phyloP scores from a whole-genome alignment of 2,329 filamentous ascomycete species.

The Xylariaceae sp. region DNA sequence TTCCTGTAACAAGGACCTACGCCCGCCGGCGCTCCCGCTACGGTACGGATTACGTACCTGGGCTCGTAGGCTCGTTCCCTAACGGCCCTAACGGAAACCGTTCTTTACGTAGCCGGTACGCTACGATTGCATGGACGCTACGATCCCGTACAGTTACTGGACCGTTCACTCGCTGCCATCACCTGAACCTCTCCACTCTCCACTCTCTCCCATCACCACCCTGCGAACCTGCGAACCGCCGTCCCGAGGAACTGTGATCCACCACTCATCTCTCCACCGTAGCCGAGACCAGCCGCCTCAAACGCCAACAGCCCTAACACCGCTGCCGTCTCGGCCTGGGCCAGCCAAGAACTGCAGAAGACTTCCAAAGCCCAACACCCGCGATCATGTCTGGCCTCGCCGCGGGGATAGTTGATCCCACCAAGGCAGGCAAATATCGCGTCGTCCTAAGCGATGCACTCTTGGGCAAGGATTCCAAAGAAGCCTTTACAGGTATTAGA shows the following conservation, averaged over 20 bases:
- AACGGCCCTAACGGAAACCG: no score
- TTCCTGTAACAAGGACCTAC: background rate
- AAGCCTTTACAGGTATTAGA: constrained; percentile 55
- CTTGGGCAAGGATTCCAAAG: constrained; percentile 50
- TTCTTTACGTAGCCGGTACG: no score
- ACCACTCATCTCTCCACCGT: constrained; percentile 10
- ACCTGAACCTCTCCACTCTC: background rate
- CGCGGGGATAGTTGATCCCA: constrained; percentile 47
- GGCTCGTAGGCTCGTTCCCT: no score
- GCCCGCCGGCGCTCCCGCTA: no score
- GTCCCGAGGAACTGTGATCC: constrained; percentile 11
- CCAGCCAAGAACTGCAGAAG: background rate
- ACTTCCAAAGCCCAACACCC: background rate
- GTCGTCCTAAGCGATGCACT: constrained; percentile 59
- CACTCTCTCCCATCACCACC: constrained; percentile 2
- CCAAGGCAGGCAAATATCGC: constrained; percentile 56
- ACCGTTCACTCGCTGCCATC: no score
- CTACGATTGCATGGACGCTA: no score
- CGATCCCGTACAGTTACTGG: no score
- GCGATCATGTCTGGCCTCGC: constrained; percentile 28
- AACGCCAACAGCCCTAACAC: background rate
- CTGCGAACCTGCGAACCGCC: constrained; percentile 14
- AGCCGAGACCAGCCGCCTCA: background rate
- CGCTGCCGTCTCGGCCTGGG: background rate
- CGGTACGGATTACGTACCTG: no score